phyloP scores from a whole-genome alignment of 257 asterid species.

The Schizonepeta tenuifolia region DNA sequence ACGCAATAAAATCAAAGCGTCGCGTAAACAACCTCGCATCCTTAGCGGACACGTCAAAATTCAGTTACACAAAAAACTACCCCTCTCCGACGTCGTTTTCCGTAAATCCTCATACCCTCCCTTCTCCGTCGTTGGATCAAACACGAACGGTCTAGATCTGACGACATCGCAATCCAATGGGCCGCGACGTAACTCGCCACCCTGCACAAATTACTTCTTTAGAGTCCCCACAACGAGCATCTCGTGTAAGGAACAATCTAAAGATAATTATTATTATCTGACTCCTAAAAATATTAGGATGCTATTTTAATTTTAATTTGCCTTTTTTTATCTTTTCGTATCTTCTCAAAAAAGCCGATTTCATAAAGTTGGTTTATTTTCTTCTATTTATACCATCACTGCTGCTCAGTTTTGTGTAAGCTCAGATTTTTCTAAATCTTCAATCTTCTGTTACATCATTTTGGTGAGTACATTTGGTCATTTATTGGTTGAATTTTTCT shows the following conservation, averaged over 20 bases:
- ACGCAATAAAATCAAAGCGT: slow-evolving; percentile 36
- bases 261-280: neutral
- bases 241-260: slow-evolving; percentile 50
- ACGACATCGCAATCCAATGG: slow-evolving; percentile 23
- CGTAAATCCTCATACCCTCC: slow-evolving; percentile 18
- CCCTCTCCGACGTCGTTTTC: slow-evolving; percentile 37
- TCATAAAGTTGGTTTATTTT: slow-evolving; percentile 29
- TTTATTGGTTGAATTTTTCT: neutral
- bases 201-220: slow-evolving; percentile 23
- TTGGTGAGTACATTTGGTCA: slow-evolving; percentile 24
- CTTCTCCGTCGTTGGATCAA: slow-evolving; percentile 39
- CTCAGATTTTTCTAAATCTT: slow-evolving; percentile 10
- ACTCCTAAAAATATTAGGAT: slow-evolving; percentile 17
- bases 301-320: neutral
- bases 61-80: slow-evolving; percentile 28
- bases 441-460: neutral
- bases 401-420: neutral
- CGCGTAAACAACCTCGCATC: slow-evolving; percentile 50
- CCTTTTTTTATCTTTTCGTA: slow-evolving; percentile 17
- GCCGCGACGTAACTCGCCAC: slow-evolving; percentile 41
- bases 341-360: slow-evolving; percentile 3
- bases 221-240: slow-evolving; percentile 42
- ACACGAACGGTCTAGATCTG: slow-evolving; percentile 34
- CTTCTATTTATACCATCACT: slow-evolving; percentile 35
- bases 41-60: slow-evolving; percentile 58